Evolutionary conservation across 2,329 filamentous ascomycete species (phyloP), one percentile per base, ranked within the genome.

Genomic region (Aureobasidium sp.): DNA sequence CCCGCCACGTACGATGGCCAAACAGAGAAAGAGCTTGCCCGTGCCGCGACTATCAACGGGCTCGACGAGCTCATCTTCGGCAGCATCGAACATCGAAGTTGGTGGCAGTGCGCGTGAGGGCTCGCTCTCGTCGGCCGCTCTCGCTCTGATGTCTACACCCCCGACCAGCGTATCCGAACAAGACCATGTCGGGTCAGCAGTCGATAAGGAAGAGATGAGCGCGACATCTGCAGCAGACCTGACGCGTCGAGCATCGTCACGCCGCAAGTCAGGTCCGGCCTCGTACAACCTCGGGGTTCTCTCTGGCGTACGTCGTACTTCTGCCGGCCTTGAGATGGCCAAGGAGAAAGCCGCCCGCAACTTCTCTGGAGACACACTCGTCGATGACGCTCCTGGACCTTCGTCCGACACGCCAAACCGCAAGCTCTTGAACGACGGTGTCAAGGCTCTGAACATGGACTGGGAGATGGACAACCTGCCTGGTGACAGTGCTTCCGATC

Each of bases 111-210:
- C 69, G 63, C 70, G 69, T 66, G 71, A 71, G 64, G 68, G 68
- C 71, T 72, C 73, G 77, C 69, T 62, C 41, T 39, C 82, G 68
- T 76, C 81, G 78, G 81, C 81, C 77, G 84, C 82, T 42, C 34
- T 51, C 55, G 76, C 73, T 39, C 68, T 79, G 29, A 81, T 78
- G 68, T 87, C 84, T 22, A 88, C 87, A 62, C 86, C 87, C 51
- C 84, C 85, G 27, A 89, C 86, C 53, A 88, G 84, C 67, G 77
- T 86, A 67, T 83, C 82, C 69, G 86, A 88, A 71, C 80, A 78
- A 68, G 79, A 78, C 64, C 87, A 85, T 74, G 76, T 85, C 44
- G 73, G 77, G 44, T 78, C 75, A 11, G 55, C 62, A 15, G 20
- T 51, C 20, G 64, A 66, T 27, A 65, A 66, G 65, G 69, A 63